A percentile compares a stretch with the other conserved stretches of the same genome.
phyloP scores from a whole-genome alignment of 169 alveolate genomes.

The Plasmodium falciparum region DNA sequence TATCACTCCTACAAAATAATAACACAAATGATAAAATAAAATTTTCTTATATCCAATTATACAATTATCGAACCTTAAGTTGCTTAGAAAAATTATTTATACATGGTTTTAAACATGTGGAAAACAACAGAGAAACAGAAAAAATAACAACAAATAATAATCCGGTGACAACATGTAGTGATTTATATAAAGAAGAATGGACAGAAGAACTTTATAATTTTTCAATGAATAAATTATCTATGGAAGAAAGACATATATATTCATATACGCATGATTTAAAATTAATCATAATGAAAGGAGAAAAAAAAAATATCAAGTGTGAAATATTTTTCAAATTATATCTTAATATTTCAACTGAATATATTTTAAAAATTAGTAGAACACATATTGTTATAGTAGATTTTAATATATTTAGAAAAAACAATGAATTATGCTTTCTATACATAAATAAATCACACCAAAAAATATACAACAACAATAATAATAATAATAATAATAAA shows the following conservation, averaged over 20 bases:
- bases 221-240: constrained; percentile 18
- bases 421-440: constrained; percentile 71
- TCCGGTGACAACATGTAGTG: constrained; percentile 43
- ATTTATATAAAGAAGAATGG: constrained; percentile 48
- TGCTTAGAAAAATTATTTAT: constrained; percentile 73
- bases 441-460: neutral
- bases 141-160: neutral
- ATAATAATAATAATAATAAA: too few species aligned
- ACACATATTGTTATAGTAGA: constrained; percentile 27
- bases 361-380: neutral
- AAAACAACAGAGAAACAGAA: constrained; percentile 2
- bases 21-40: neutral
- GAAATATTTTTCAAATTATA: constrained; percentile 27
- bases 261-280: constrained; percentile 50
- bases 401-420: constrained; percentile 57
- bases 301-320: constrained; percentile 17
- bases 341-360: neutral
- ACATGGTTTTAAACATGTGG: constrained; percentile 19
- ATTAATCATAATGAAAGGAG: neutral
- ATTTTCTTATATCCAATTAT: constrained; percentile 25
- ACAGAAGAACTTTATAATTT: constrained; percentile 8
- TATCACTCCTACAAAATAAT: constrained; percentile 29
- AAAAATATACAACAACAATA: neutral
- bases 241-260: constrained; percentile 10
- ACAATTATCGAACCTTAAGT: constrained; percentile 61